A percentile compares a stretch with the other conserved stretches of the same genome.
Conservation (phyloP, 257 asterid genomes). For the Catharanthus roseus region DNA sequence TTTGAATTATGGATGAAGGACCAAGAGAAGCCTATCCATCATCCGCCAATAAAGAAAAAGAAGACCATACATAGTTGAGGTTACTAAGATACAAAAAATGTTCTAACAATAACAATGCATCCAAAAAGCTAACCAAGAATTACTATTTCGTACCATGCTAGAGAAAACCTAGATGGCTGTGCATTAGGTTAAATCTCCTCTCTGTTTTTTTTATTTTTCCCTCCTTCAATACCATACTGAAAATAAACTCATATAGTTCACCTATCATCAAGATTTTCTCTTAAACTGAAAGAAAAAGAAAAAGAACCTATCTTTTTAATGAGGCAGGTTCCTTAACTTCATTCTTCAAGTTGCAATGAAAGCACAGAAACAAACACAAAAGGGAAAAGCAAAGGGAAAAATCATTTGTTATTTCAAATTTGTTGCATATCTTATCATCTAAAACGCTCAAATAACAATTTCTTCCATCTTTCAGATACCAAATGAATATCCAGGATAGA, state of each 20-base stretch:
- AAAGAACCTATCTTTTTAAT: background rate
- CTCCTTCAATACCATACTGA: background rate
- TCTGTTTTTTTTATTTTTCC: background rate
- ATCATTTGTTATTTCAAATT: background rate
- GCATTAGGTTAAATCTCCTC: background rate
- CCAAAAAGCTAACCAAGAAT: background rate
- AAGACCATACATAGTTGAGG: background rate
- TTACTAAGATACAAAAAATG: background rate
- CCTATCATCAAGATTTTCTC: background rate
- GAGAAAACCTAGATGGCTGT: background rate
- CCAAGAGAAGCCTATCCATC: background rate
- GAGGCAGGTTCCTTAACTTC: background rate
- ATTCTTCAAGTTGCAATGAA: background rate
- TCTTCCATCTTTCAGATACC: background rate
- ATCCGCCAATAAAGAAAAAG: background rate
- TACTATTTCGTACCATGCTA: background rate
- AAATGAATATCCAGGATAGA: background rate
- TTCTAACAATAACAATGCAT: background rate
- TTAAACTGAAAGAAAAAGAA: background rate
- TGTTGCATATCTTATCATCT: background rate
- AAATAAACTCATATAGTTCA: background rate
- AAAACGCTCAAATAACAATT: background rate
- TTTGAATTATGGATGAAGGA: conserved; percentile 18
- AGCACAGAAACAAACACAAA: background rate
- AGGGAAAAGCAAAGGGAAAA: background rate